Conservation (phyloP, 805 yeast genomes). For the Saccharomyces kudriavzevii region DNA sequence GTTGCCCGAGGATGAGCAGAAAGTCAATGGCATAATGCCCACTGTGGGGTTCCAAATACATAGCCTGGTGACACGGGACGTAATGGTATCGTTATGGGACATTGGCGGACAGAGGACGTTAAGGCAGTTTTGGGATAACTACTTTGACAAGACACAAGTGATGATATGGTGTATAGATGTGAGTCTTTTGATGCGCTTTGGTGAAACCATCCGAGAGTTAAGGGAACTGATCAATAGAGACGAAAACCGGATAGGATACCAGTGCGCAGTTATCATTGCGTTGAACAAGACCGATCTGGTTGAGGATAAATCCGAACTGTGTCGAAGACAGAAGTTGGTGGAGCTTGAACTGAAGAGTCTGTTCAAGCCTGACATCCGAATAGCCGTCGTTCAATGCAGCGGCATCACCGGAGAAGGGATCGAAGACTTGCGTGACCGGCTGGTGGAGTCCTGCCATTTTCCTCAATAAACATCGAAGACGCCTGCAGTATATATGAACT, state of each 20-base stretch:
- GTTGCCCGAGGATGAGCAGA: slow-evolving; percentile 32
- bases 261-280: slow-evolving; percentile 45
- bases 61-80: slow-evolving; percentile 40
- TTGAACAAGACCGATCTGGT: slow-evolving; percentile 69
- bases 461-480: neutral
- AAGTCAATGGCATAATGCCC: slow-evolving; percentile 56
- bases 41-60: slow-evolving; percentile 86
- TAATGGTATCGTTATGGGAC: slow-evolving; percentile 66
- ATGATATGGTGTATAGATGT: slow-evolving; percentile 84
- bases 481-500: neutral
- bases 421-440: slow-evolving; percentile 3
- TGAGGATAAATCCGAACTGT: slow-evolving; percentile 11
- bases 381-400: slow-evolving; percentile 13
- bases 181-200: slow-evolving; percentile 45
- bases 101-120: slow-evolving; percentile 84
- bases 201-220: slow-evolving; percentile 60
- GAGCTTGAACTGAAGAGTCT: neutral
- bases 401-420: slow-evolving; percentile 20
- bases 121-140: slow-evolving; percentile 88
- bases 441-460: neutral
- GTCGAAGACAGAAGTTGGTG: neutral
- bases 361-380: neutral
- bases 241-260: slow-evolving; percentile 62
- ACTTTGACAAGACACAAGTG: slow-evolving; percentile 73
- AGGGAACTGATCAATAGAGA: slow-evolving; percentile 48